Base-by-base conservation (phyloP, 352 stramenopile genomes). In the Pythium scleroteichum region DNA sequence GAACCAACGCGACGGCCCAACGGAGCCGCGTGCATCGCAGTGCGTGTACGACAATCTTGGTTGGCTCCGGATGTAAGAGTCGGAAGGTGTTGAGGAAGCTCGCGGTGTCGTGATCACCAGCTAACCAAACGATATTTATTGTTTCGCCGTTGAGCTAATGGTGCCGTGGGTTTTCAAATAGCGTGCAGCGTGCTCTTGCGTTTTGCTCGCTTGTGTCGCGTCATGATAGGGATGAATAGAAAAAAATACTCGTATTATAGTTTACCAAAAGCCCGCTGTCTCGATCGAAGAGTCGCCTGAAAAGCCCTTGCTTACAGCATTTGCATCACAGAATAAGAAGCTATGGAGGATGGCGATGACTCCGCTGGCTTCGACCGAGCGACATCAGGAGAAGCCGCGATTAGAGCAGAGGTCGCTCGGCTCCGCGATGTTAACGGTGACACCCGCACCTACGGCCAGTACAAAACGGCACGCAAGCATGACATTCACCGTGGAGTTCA, bases 391-490 rank as follows among this genome's bases (percentile, higher is more conserved):
- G 35, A 58, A 8, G 33, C 49, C 7, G 48, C 52, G 3, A 40
- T 53, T 20, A 22, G 40, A 14, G 60, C 52, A 17, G 62, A 87
- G 56, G 76, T 67, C 56, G 35, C 68, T 22, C 67, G 77, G 4
- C 69, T 83, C 19, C 60, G 54, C 13, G 64, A 49, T 33, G 68
- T 64, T 2, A 88, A 88, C 24, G 78, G 68, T 12, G 74, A 76
- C 40, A 59, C 75, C 4, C 65, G 77, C 27, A 81, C 68, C 41
- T 56, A 64, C 9, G 57, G 76, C 35, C 73, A 62, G 27, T 87
- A 85, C 51, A 53, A 52, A 19, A 45, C 67, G 3, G 42, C 60
- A 4, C 59, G 71, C 26, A 66, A 69, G 46, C 64, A 73, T 17
- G 48, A 26, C 19, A n/a, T 24, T 3, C 47, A 19, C 14, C 23